Percentiles rank a stretch among this genome's conserved stretches.
phyloP scores from a whole-genome alignment of 2,329 filamentous ascomycete genomes.

The Trichoderma oligosporum region DNA sequence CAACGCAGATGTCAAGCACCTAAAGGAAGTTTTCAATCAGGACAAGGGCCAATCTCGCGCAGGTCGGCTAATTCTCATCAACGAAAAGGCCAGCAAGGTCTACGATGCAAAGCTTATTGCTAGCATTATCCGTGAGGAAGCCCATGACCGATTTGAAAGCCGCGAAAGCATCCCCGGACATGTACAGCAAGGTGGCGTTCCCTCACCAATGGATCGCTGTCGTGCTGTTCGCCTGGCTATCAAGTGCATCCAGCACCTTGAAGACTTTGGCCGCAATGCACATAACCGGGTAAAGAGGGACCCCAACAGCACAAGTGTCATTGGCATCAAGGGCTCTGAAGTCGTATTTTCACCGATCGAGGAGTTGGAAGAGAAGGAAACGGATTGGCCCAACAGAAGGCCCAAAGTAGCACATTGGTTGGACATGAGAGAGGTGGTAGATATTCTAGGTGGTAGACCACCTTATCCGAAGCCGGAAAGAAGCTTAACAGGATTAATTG shows the following conservation, averaged over 20 bases:
- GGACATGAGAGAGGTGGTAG: conserved; percentile 72
- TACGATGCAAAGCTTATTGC: conserved; percentile 93
- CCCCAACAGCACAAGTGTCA: conserved; percentile 71
- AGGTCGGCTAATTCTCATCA: conserved; percentile 92
- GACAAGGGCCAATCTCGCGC: conserved; percentile 87
- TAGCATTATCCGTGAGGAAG: conserved; percentile 92
- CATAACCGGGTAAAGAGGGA: conserved; percentile 68
- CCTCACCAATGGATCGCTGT: conserved; percentile 93
- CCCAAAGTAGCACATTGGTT: conserved; percentile 86
- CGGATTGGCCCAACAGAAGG: conserved; percentile 87
- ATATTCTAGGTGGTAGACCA: conserved; percentile 75
- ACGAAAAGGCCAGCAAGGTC: conserved; percentile 86
- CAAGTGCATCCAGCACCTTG: conserved; percentile 89
- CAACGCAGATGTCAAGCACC: conserved; percentile 79
- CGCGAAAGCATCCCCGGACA: conserved; percentile 89
- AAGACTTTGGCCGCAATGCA: conserved; percentile 65
- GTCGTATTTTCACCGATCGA: conserved; percentile 85
- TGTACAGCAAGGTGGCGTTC: conserved; percentile 89
- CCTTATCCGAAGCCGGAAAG: conserved; percentile 47
- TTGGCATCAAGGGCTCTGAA: conserved; percentile 86
- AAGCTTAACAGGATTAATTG: conserved; percentile 48
- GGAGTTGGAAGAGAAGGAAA: conserved; percentile 75
- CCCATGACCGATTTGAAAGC: conserved; percentile 86
- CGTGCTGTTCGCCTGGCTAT: conserved; percentile 88
- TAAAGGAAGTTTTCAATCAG: conserved; percentile 78